Conservation (phyloP, 1,139 yeast genomes). For the Candida tropicalis region DNA sequence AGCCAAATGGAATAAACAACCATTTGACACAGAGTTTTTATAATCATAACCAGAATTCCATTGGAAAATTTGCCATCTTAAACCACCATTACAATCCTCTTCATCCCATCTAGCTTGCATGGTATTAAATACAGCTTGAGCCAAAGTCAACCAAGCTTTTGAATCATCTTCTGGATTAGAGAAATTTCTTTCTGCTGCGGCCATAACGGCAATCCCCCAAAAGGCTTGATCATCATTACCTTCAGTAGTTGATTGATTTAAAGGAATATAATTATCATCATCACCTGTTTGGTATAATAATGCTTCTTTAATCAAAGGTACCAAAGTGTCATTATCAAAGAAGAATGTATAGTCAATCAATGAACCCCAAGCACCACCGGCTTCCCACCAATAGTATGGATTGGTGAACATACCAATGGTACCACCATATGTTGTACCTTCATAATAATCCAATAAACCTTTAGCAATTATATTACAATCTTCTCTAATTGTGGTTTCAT, state of each 20-base stretch:
- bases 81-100: conserved; percentile 77
- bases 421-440: conserved; percentile 66
- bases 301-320: conserved; percentile 56
- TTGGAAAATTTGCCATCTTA: conserved; percentile 94
- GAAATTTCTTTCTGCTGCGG: conserved; percentile 81
- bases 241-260: conserved; percentile 73
- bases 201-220: conserved; percentile 86
- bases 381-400: conserved; percentile 95
- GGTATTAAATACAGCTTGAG: conserved; percentile 85
- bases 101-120: conserved; percentile 90
- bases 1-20: conserved; percentile 85
- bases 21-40: conserved; percentile 88
- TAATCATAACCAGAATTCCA: conserved; percentile 95
- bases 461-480: conserved; percentile 61
- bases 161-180: conserved; percentile 53
- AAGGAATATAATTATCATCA: conserved; percentile 70
- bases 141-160: conserved; percentile 65
- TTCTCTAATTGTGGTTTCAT: conserved; percentile 36
- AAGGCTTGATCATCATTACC: conserved; percentile 95
- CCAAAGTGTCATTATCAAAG: conserved; percentile 65
- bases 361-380: conserved; percentile 86
- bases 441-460: conserved; percentile 75
- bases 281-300: conserved; percentile 68
- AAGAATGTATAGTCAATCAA: conserved; percentile 67
- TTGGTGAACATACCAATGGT: conserved; percentile 73